These are phyloP conservation scores for Teunomyces cretensis DNA, from an alignment of 805 yeast genomes.

Conservation along the genomic window DNA sequence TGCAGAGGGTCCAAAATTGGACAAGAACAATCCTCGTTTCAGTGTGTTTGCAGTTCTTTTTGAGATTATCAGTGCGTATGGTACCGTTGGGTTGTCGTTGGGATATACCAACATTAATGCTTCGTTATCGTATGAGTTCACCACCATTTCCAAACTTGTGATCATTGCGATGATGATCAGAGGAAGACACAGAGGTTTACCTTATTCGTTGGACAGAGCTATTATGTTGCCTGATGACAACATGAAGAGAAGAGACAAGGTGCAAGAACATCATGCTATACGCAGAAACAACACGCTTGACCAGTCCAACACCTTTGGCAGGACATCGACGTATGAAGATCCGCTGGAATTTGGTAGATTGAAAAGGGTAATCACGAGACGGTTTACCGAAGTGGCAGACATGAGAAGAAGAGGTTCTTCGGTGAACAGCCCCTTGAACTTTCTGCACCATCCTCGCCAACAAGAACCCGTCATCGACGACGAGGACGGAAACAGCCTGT, in stretches of 20 bases:
- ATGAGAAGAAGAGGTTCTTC: constrained; percentile 5
- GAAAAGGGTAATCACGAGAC: constrained; percentile 5
- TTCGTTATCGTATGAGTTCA: constrained; percentile 74
- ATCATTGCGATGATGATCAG: constrained; percentile 88
- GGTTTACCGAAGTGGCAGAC: neutral
- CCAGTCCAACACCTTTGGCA: constrained; percentile 12
- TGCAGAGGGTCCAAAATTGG: constrained; percentile 70
- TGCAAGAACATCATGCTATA: constrained; percentile 53
- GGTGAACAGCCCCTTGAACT: neutral
- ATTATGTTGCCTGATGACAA: constrained; percentile 77
- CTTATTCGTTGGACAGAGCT: constrained; percentile 91
- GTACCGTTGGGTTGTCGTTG: constrained; percentile 90
- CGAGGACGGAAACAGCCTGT: neutral
- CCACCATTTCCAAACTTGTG: constrained; percentile 73
- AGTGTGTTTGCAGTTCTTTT: constrained; percentile 73
- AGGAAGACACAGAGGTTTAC: constrained; percentile 96
- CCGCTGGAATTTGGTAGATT: constrained; percentile 4
- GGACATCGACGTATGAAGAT: constrained; percentile 9
- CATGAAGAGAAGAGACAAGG: constrained; percentile 58
- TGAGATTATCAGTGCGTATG: constrained; percentile 92
- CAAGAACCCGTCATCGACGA: neutral
- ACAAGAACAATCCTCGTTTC: constrained; percentile 45
- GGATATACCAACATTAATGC: constrained; percentile 72
- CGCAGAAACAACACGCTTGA: constrained; percentile 31
- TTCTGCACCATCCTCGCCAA: neutral